Conservation (phyloP, 805 yeast genomes). For the Brettanomyces anomalus region DNA sequence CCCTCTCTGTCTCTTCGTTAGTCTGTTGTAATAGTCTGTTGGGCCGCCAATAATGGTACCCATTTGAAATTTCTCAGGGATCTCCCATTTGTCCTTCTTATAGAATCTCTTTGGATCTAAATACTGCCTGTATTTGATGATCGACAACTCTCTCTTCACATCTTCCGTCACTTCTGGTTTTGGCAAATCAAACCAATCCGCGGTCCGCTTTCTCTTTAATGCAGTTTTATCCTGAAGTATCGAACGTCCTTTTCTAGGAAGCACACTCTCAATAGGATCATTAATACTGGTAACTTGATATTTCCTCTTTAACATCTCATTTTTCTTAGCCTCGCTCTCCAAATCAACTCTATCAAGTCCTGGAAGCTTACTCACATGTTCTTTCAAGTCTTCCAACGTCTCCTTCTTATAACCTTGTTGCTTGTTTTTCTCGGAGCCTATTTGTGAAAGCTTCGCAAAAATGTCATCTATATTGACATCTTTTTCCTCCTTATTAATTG, state of each 20-base stretch:
- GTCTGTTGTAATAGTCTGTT: conserved; percentile 65
- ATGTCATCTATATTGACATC: conserved; percentile 24
- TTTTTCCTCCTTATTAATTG: conserved; percentile 1
- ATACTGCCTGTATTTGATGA: conserved; percentile 80
- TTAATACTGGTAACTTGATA: conserved; percentile 27
- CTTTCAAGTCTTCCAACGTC: conserved; percentile 20
- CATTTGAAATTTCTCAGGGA: conserved; percentile 61
- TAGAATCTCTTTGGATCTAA: conserved; percentile 94
- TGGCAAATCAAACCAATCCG: conserved; percentile 75
- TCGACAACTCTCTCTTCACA: conserved; percentile 64
- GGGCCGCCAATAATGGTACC: conserved; percentile 85
- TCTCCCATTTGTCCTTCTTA: conserved; percentile 72
- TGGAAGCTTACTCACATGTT: conserved; percentile 25
- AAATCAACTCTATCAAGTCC: conserved; percentile 27
- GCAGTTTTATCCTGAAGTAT: conserved; percentile 9
- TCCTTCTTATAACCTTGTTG: conserved; percentile 22
- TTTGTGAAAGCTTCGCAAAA: conserved; percentile 15
- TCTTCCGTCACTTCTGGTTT: conserved; percentile 65
- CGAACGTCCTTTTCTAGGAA: conserved; percentile 12
- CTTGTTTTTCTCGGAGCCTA: conserved; percentile 1
- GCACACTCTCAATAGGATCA: conserved; percentile 33
- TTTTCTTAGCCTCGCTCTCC: conserved; percentile 5
- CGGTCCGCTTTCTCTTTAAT: conserved; percentile 34
- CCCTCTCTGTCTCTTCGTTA: conserved; percentile 66
- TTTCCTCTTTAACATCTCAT: conserved; percentile 2